A percentile compares a stretch with the other conserved stretches of the same genome.
Evolutionary conservation across 352 stramenopile genomes (phyloP).

Genomic region (Phytophthora constricta): DNA sequence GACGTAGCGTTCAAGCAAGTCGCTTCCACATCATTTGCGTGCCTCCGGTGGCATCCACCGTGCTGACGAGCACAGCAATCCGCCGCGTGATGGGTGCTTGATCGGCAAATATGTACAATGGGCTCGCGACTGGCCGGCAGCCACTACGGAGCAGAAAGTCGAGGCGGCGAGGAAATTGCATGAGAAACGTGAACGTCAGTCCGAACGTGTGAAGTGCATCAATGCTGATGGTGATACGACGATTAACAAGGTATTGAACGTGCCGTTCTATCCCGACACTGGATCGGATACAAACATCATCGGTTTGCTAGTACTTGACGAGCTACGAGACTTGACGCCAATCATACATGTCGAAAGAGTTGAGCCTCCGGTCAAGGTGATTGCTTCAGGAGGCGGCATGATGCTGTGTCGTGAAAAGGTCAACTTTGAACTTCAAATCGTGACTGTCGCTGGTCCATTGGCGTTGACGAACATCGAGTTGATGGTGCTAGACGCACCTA

Average conservation of each 20-base stretch:
- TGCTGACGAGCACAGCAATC: too few relatives aligned
- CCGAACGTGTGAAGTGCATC: constrained; percentile 3
- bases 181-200: not conserved
- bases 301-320: not conserved
- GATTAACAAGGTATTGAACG: constrained; percentile 4
- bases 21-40: too few relatives aligned
- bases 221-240: not conserved
- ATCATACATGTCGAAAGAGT: not conserved
- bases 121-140: too few relatives aligned
- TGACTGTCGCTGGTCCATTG: constrained; percentile 13
- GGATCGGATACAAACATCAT: constrained; percentile 18
- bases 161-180: not conserved
- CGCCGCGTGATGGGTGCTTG: too few relatives aligned
- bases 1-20: too few relatives aligned
- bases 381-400: constrained; percentile 1
- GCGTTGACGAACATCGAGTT: constrained; percentile 12
- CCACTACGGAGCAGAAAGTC: constrained; percentile 20
- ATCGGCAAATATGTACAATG: too few relatives aligned
- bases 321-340: not conserved
- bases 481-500: constrained; percentile 7
- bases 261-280: constrained; percentile 4
- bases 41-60: too few relatives aligned
- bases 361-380: constrained; percentile 1
- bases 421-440: constrained; percentile 8
- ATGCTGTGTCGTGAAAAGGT: constrained; percentile 14